A percentile compares a stretch with the other conserved stretches of the same genome.
These are phyloP conservation scores for Ophiostoma ips DNA, from an alignment of 2,329 filamentous ascomycete species.

Conservation along the genomic window DNA sequence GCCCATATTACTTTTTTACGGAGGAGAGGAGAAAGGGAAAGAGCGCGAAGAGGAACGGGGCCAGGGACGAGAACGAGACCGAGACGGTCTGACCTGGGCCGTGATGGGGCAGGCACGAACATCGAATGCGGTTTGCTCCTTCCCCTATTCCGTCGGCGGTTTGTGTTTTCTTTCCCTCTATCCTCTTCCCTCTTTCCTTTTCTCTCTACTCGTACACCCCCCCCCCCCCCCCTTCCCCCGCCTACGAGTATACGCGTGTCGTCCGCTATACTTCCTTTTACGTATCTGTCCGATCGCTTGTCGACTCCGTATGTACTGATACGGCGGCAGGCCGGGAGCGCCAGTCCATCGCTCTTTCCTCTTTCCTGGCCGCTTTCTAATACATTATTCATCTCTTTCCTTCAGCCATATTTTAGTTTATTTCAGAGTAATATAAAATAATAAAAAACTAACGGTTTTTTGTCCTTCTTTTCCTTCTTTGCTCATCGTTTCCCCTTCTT, in stretches of 20 bases:
- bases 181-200: neutral
- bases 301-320: neutral
- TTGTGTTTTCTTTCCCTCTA: neutral
- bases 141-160: neutral
- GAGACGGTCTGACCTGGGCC: neutral
- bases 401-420: neutral
- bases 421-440: neutral
- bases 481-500: neutral
- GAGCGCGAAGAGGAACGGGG: neutral
- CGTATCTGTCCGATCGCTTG: neutral
- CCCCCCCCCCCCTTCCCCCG: no score
- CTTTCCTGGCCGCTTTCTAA: no score
- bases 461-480: neutral
- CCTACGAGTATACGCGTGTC: neutral
- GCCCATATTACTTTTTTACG: neutral
- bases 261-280: neutral
- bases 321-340: neutral
- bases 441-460: neutral
- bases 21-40: neutral
- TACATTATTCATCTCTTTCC: no score
- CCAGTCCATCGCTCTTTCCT: neutral
- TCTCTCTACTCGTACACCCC: no score
- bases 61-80: neutral
- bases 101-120: neutral
- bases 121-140: neutral